Evolutionary conservation across 192 early-diverging fungal species (phyloP), one percentile per base, ranked within the genome.

Genomic region (Chytriomyces sp.): DNA sequence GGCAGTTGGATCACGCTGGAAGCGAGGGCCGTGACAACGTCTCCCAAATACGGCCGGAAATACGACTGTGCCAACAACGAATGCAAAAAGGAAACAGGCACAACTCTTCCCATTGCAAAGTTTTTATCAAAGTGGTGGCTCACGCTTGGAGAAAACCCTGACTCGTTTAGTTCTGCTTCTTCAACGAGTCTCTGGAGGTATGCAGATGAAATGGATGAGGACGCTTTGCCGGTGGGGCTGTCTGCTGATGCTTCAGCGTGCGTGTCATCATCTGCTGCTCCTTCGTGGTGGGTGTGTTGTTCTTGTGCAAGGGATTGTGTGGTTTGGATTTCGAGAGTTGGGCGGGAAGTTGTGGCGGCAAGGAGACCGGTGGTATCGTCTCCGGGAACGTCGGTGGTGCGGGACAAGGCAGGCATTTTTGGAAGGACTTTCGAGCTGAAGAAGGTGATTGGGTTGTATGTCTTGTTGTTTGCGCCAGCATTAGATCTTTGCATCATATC

Each of bases 71-170:
- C 81, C 11, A 88, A 81, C 43, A 88, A 60, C 16, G 83, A 80
- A 69, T 88, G 84, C 66, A 82, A 79, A 63, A 88, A 86, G 6
- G 67, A 79, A 9, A 82, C 77, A 24, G 84, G 79, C 10, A 83
- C 69, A 8, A 88, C 79, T 72, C 79, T 74, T 20, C 87, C 87
- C 5, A 79, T 80, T 10, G 87, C 87, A 82, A 88, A 88, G 77
- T 76, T 77, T 45, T 72, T 76, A 46, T 88, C 87, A 69, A 86
- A 86, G 75, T 88, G 87, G 60, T 86, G 82, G 0, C 79, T 78
- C 20, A 83, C 79, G 75, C 78, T 83, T 6, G 84, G 82, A 7
- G 65, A 61, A 16, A 88, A 61, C n/a, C 86, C 86, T 5, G 82
- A 82, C 35, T 82, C 82, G 69, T 80, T 85, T 9, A 84, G 67